Conservation (phyloP, 2,329 filamentous ascomycete species). For the Alternaria arborescens region DNA sequence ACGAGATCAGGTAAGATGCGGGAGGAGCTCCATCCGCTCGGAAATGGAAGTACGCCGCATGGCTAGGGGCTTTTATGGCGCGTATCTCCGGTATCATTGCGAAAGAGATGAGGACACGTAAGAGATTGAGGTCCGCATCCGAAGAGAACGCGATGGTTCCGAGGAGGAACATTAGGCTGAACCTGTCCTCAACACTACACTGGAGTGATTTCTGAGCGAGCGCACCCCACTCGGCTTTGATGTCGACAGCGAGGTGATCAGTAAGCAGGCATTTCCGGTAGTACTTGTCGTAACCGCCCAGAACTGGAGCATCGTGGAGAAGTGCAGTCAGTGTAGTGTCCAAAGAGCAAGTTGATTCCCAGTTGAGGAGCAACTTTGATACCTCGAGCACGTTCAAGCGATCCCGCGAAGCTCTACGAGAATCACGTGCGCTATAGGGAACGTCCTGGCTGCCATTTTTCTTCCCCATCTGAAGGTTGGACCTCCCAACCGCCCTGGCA, state of each 20-base stretch:
- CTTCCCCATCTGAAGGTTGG: background rate
- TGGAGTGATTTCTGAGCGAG: slow-evolving; percentile 52
- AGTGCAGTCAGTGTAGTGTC: slow-evolving; percentile 18
- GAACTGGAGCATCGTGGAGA: slow-evolving; percentile 45
- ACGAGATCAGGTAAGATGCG: slow-evolving; percentile 7
- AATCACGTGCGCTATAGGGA: slow-evolving; percentile 27
- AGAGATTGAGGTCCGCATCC: slow-evolving; percentile 50
- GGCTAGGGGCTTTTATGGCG: slow-evolving; percentile 47
- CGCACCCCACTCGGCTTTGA: slow-evolving; percentile 55
- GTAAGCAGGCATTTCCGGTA: slow-evolving; percentile 49
- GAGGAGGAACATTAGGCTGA: slow-evolving; percentile 58
- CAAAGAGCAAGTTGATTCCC: slow-evolving; percentile 14
- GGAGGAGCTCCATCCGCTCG: slow-evolving; percentile 43
- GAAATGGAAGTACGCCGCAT: slow-evolving; percentile 47
- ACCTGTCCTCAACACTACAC: slow-evolving; percentile 34
- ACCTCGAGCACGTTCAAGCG: slow-evolving; percentile 21
- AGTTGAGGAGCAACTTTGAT: slow-evolving; percentile 21
- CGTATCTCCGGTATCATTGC: slow-evolving; percentile 53
- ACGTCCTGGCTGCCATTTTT: slow-evolving; percentile 1
- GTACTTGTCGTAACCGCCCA: slow-evolving; percentile 52
- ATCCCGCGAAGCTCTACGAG: background rate
- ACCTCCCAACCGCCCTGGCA: slow-evolving; percentile 20
- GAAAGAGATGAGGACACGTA: slow-evolving; percentile 59
- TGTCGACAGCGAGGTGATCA: slow-evolving; percentile 52
- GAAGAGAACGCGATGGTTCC: slow-evolving; percentile 55